Conservation (phyloP, 2,329 filamentous ascomycete genomes). For the Periconia macrospinosa region DNA sequence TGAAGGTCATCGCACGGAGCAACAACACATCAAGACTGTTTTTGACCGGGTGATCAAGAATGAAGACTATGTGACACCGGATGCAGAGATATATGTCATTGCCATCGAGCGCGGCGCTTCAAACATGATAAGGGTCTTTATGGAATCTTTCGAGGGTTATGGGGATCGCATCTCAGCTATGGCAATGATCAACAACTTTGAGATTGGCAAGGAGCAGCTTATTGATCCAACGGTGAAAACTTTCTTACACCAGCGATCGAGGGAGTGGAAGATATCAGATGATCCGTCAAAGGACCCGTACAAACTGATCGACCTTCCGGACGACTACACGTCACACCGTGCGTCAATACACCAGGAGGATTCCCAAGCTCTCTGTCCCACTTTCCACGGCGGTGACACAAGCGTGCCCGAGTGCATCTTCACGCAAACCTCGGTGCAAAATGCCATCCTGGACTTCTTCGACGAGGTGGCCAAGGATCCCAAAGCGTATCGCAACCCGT, state of each 20-base stretch:
- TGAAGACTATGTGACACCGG: conserved; percentile 45
- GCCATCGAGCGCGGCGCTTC: conserved; percentile 70
- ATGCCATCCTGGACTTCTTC: conserved; percentile 63
- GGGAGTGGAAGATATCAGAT: conserved; percentile 34
- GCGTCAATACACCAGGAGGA: not conserved
- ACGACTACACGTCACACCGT: conserved; percentile 10
- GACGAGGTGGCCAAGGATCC: conserved; percentile 56
- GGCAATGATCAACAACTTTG: conserved; percentile 29
- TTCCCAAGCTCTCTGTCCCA: conserved; percentile 40
- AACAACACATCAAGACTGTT: conserved; percentile 67
- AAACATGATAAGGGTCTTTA: conserved; percentile 60
- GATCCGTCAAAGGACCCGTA: conserved; percentile 11
- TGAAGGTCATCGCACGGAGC: conserved; percentile 58
- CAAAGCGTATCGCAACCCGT: conserved; percentile 36
- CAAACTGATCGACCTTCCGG: conserved; percentile 28
- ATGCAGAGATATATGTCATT: conserved; percentile 68
- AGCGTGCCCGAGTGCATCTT: conserved; percentile 65
- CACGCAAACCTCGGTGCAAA: conserved; percentile 51
- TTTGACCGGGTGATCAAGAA: conserved; percentile 65
- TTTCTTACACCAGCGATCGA: conserved; percentile 35
- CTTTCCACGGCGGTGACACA: conserved; percentile 68
- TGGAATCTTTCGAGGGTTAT: conserved; percentile 46
- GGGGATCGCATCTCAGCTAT: conserved; percentile 31
- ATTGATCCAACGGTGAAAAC: conserved; percentile 21
- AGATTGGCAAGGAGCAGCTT: conserved; percentile 24